These are phyloP conservation scores for Teratosphaeria zuluensis DNA, from an alignment of 2,329 filamentous ascomycete species.

Conservation along the genomic window DNA sequence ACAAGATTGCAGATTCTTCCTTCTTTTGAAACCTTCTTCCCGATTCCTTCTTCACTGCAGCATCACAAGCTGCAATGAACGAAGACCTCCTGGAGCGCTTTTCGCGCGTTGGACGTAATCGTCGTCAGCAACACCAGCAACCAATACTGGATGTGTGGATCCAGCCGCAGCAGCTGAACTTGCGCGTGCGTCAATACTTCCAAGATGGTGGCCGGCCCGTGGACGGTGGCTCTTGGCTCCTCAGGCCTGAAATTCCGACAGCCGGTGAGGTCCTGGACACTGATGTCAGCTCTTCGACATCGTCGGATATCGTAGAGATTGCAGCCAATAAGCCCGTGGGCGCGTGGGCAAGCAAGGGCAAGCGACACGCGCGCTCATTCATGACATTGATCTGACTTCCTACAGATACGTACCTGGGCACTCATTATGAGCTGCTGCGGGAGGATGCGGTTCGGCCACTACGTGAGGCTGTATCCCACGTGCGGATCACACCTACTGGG, in stretches of 20 bases:
- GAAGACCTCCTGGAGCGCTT: constrained; percentile 22
- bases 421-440: constrained; percentile 66
- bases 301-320: constrained; percentile 12
- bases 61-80: constrained; percentile 14
- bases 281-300: constrained; percentile 4
- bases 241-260: constrained; percentile 45
- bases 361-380: background rate
- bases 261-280: constrained; percentile 41
- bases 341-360: constrained; percentile 47
- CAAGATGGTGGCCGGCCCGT: constrained; percentile 6
- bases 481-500: constrained; percentile 49
- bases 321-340: constrained; percentile 43
- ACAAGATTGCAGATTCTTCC: background rate
- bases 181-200: constrained; percentile 18
- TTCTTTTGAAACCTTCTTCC: background rate
- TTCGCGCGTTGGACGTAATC: background rate
- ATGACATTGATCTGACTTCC: constrained; percentile 2
- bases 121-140: background rate
- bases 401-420: constrained; percentile 54
- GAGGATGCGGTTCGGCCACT: constrained; percentile 65
- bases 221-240: constrained; percentile 21
- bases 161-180: constrained; percentile 18
- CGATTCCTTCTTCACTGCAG: background rate
- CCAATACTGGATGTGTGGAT: constrained; percentile 9
- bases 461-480: constrained; percentile 52